phyloP scores from a whole-genome alignment of 768 basidiomycete genomes.

The Phanerochaete sordida region DNA sequence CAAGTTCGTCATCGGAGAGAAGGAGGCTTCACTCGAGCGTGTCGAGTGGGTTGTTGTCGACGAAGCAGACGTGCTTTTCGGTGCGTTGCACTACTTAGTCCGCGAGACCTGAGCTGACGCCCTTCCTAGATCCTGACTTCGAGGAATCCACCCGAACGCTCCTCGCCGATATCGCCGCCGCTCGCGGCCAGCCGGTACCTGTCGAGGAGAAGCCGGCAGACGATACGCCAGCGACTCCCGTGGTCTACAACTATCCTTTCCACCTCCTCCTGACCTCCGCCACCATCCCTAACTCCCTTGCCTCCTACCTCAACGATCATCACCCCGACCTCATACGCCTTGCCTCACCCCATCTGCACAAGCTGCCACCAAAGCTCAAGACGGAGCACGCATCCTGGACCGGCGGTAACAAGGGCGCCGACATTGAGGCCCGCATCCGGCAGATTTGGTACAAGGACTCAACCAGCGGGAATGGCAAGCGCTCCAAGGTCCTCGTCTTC shows the following conservation, averaged over 20 bases:
- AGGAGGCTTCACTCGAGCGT: conserved; percentile 60
- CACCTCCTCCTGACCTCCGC: conserved; percentile 81
- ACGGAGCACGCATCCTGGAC: conserved; percentile 75
- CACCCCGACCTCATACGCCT: conserved; percentile 70
- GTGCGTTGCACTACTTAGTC: conserved; percentile 37
- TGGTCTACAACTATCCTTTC: conserved; percentile 62
- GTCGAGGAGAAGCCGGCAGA: conserved; percentile 14
- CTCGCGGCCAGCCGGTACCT: conserved; percentile 46
- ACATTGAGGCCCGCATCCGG: conserved; percentile 72
- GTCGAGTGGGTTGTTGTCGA: conserved; percentile 91
- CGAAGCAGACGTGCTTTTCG: conserved; percentile 88
- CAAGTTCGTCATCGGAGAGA: conserved; percentile 39
- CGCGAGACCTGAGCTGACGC: not conserved
- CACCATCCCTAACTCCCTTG: conserved; percentile 78
- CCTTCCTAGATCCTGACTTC: conserved; percentile 73
- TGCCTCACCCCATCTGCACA: conserved; percentile 77
- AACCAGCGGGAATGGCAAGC: conserved; percentile 12
- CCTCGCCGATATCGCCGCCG: conserved; percentile 65
- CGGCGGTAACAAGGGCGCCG: conserved; percentile 76
- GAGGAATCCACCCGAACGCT: conserved; percentile 66
- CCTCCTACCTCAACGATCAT: conserved; percentile 54
- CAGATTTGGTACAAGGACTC: conserved; percentile 74
- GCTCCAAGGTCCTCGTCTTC: conserved; percentile 78
- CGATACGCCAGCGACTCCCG: not conserved
- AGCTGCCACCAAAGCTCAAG: conserved; percentile 64